These are phyloP conservation scores for Eucalyptus erythrocorys DNA, from an alignment of 345 rosid genomes.

Conservation along the genomic window DNA sequence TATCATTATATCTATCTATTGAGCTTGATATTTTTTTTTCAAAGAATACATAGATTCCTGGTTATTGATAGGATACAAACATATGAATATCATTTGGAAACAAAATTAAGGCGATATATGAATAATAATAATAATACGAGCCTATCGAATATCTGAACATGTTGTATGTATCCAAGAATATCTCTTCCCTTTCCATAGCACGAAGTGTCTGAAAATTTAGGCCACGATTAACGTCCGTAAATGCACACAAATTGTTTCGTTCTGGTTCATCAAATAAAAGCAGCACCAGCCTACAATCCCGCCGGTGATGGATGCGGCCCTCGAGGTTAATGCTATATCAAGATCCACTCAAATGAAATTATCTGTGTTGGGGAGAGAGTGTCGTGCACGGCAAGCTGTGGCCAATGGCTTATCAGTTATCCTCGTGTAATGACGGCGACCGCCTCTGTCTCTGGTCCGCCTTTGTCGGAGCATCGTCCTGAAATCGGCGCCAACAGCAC, in stretches of 20 bases:
- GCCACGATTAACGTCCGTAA: neutral
- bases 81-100: neutral
- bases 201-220: neutral
- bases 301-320: neutral
- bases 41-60: neutral
- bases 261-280: neutral
- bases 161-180: neutral
- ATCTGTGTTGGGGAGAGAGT: neutral
- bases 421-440: neutral
- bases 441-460: neutral
- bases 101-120: neutral
- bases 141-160: neutral
- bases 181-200: neutral
- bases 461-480: neutral
- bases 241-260: neutral
- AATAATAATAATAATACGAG: neutral
- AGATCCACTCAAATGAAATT: neutral
- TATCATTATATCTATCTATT: neutral
- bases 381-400: neutral
- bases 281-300: neutral
- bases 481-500: neutral
- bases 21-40: neutral
- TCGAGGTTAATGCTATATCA: neutral
- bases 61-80: rapidly evolving
- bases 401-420: neutral